A percentile compares a stretch with the other conserved stretches of the same genome.
phyloP scores from a whole-genome alignment of 2,329 filamentous ascomycete species.

The Myriosclerotinia curreyana region DNA sequence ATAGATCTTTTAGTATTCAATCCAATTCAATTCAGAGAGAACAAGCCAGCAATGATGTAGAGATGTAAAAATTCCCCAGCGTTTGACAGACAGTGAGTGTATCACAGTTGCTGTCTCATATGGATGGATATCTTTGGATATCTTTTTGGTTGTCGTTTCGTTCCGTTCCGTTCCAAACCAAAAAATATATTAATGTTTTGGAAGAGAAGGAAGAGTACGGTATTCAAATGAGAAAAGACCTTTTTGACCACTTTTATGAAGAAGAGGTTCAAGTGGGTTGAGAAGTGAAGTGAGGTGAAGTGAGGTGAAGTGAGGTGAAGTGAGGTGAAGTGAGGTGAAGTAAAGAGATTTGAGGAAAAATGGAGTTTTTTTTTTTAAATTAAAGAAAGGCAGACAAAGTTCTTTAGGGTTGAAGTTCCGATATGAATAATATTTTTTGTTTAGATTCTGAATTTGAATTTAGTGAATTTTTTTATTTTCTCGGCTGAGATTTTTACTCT shows the following conservation, averaged over 20 bases:
- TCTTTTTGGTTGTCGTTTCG: background rate
- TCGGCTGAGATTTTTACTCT: slow-evolving; percentile 5
- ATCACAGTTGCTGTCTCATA: background rate
- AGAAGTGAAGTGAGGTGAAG: background rate
- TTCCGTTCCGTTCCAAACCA: background rate
- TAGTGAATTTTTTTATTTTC: slow-evolving; percentile 22
- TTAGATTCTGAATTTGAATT: too few relatives aligned
- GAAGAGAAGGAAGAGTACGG: background rate
- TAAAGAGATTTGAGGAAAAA: too few relatives aligned
- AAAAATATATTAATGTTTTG: background rate
- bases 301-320: background rate
- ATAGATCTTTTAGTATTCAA: background rate
- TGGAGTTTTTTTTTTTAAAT: too few relatives aligned
- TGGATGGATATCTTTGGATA: background rate
- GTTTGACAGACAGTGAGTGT: slow-evolving; percentile 9
- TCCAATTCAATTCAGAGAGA: background rate
- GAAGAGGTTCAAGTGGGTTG: background rate
- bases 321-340: too few relatives aligned
- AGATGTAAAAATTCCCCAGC: background rate
- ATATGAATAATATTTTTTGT: slow-evolving; percentile 15
- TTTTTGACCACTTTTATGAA: background rate
- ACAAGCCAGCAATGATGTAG: slow-evolving; percentile 2
- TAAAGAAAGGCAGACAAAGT: too few relatives aligned
- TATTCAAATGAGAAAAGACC: slow-evolving; percentile 9
- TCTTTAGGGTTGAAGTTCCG: too few relatives aligned